Percentiles rank a stretch among this genome's conserved stretches.
Evolutionary conservation across 2,329 filamentous ascomycete species (phyloP).

Genomic region (Corinectria fuckeliana): DNA sequence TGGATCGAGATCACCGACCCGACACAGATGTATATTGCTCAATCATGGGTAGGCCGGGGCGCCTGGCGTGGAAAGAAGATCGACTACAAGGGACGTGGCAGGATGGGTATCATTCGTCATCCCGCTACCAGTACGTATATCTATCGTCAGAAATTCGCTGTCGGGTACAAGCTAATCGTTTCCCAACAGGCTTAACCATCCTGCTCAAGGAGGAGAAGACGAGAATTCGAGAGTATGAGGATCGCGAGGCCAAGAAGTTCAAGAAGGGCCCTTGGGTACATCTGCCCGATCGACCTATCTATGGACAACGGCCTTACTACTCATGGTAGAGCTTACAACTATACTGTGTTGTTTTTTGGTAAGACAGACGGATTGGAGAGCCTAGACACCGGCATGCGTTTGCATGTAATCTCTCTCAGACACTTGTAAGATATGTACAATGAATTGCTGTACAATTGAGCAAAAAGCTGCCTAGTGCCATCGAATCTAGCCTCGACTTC

Average conservation of each 20-base stretch:
- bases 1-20: conserved; percentile 74
- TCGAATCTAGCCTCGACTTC: background rate
- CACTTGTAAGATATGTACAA: conserved; percentile 47
- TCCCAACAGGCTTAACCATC: conserved; percentile 69
- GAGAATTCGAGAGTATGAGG: conserved; percentile 78
- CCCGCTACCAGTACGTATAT: conserved; percentile 76
- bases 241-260: conserved; percentile 76
- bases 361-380: conserved; percentile 10
- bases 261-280: conserved; percentile 85
- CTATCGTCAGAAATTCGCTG: background rate
- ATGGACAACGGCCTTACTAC: conserved; percentile 87
- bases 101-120: conserved; percentile 69
- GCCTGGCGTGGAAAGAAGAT: conserved; percentile 61
- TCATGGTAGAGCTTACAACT: conserved; percentile 71
- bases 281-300: conserved; percentile 83
- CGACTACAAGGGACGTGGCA: conserved; percentile 79
- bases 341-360: background rate
- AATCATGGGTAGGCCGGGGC: conserved; percentile 91
- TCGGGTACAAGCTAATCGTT: conserved; percentile 25
- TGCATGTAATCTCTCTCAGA: conserved; percentile 32
- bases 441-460: conserved; percentile 39
- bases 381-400: conserved; percentile 6
- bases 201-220: conserved; percentile 95
- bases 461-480: conserved; percentile 14
- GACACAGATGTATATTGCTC: conserved; percentile 85